Percentiles rank a stretch among this genome's conserved stretches.
These are phyloP conservation scores for Candida pseudofarinosa DNA, from an alignment of 805 yeast genomes.

Conservation along the genomic window DNA sequence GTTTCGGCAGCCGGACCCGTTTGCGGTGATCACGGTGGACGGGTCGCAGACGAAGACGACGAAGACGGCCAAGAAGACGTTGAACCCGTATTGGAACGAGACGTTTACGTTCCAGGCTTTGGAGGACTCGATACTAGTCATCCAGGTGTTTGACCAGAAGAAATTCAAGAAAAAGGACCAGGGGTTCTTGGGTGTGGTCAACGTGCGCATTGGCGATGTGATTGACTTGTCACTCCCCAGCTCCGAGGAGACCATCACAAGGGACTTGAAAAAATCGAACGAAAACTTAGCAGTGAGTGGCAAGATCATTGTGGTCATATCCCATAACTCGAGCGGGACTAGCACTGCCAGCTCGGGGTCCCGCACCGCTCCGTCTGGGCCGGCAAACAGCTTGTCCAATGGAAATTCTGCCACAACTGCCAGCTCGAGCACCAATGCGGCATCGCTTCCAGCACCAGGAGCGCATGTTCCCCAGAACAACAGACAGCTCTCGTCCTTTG, in stretches of 20 bases:
- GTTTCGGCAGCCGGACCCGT: conserved; percentile 95
- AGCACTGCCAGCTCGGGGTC: conserved; percentile 13
- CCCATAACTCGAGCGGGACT: conserved; percentile 34
- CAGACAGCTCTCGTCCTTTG: conserved; percentile 87
- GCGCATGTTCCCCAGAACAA: conserved; percentile 13
- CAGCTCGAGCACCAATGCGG: conserved; percentile 8
- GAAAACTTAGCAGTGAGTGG: conserved; percentile 94
- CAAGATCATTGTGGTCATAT: conserved; percentile 72
- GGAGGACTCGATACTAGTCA: conserved; percentile 80
- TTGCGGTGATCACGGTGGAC: conserved; percentile 96
- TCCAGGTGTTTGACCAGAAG: conserved; percentile 95
- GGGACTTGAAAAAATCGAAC: conserved; percentile 87
- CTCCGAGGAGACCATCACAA: conserved; percentile 81
- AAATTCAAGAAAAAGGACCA: conserved; percentile 98
- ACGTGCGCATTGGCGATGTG: conserved; percentile 84
- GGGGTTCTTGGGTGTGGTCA: conserved; percentile 95
- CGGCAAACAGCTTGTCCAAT: conserved; percentile 7
- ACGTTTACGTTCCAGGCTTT: conserved; percentile 72
- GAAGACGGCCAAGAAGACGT: conserved; percentile 85
- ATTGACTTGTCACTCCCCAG: conserved; percentile 55
- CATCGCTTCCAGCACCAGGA: conserved; percentile 10
- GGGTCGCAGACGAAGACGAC: conserved; percentile 96
- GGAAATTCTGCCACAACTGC: background rate
- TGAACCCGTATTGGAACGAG: conserved; percentile 98
- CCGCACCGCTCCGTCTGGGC: conserved; percentile 8